These are phyloP conservation scores for Aegilops tauschii DNA, from an alignment of 176 grass and related monocot genomes.

Conservation along the genomic window DNA sequence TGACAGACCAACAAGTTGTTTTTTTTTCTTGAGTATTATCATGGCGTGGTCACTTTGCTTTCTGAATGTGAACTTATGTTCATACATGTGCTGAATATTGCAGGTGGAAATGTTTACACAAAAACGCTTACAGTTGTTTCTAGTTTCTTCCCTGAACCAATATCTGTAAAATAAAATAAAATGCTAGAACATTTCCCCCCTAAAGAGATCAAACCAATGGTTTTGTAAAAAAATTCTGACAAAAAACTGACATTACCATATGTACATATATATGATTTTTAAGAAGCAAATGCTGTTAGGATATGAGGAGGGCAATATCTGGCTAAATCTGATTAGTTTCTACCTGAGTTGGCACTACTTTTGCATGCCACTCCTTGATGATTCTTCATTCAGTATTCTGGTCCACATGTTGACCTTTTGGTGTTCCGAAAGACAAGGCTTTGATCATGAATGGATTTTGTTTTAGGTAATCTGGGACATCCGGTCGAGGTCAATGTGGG, in stretches of 20 bases:
- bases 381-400: slow-evolving; percentile 23
- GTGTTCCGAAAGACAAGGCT: background rate
- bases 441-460: slow-evolving; percentile 3
- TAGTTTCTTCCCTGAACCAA: too few relatives aligned
- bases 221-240: too few relatives aligned
- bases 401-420: slow-evolving; percentile 16
- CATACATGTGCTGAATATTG: too few relatives aligned
- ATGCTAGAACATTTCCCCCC: too few relatives aligned
- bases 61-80: too few relatives aligned
- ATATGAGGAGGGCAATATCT: background rate
- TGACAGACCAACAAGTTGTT: background rate
- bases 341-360: background rate
- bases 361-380: slow-evolving; percentile 12
- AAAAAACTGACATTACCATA: too few relatives aligned
- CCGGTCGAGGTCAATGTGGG: slow-evolving; percentile 13
- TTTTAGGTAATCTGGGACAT: slow-evolving; percentile 36
- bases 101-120: too few relatives aligned
- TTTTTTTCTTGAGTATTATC: background rate
- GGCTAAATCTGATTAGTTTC: background rate
- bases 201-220: too few relatives aligned
- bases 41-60: too few relatives aligned
- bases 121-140: too few relatives aligned
- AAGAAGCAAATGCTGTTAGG: background rate
- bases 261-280: background rate
- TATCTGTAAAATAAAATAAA: too few relatives aligned